Conservation (phyloP, 139 green algal species). For the Eudorina sp. region DNA sequence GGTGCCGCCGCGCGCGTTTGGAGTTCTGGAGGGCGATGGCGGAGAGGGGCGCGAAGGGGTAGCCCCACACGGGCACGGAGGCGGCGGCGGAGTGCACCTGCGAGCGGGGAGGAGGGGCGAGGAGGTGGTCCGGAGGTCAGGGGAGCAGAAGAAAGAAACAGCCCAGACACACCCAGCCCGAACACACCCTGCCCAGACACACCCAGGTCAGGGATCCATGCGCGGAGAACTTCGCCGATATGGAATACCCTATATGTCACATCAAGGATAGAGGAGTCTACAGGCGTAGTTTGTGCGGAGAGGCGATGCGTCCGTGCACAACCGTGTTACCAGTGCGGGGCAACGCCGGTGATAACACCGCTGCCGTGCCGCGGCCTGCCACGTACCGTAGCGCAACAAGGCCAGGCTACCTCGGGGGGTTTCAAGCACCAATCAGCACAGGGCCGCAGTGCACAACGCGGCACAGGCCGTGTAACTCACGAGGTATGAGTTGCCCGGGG, state of each 20-base stretch:
- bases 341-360: no score
- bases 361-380: no score
- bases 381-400: no score
- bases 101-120: neutral
- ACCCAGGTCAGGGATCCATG: neutral
- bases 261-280: neutral
- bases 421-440: no score
- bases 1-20: conserved; percentile 59
- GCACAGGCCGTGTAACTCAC: no score
- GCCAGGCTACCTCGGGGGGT: no score
- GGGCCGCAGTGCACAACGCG: no score
- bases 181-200: neutral
- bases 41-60: conserved; percentile 62
- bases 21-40: conserved; percentile 55
- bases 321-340: neutral
- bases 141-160: neutral
- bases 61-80: conserved; percentile 62
- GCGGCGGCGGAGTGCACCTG: conserved; percentile 44
- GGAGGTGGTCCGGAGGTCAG: neutral
- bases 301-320: no score
- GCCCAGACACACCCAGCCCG: neutral
- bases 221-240: neutral
- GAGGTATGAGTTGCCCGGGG: neutral
- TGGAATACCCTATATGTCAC: neutral
- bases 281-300: no score